These are phyloP conservation scores for Chenopodium formosanum DNA, from an alignment of 148 eudicot species.

Conservation along the genomic window DNA sequence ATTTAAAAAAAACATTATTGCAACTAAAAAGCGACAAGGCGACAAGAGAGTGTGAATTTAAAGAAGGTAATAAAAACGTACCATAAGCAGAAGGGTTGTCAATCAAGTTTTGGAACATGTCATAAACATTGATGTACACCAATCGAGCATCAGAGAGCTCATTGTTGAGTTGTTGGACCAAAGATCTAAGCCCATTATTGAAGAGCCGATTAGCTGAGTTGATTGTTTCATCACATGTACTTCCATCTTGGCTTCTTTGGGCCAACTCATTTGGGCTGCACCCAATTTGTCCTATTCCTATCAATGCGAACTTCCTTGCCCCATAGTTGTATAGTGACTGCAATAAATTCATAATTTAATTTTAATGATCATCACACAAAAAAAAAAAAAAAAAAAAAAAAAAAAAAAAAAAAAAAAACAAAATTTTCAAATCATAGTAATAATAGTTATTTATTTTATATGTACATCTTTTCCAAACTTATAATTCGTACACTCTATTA, in stretches of 20 bases:
- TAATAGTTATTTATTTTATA: no score
- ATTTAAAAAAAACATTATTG: no score
- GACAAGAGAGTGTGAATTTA: no score
- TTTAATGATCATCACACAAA: no score
- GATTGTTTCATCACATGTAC: conserved; percentile 43
- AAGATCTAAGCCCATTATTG: conserved; percentile 37
- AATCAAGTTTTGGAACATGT: conserved; percentile 37
- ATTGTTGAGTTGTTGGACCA: conserved; percentile 41
- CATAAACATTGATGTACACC: conserved; percentile 46
- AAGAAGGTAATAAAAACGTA: conserved; percentile 2
- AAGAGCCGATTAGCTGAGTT: conserved; percentile 45
- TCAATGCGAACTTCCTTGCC: conserved; percentile 50
- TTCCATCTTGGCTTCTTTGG: conserved; percentile 68
- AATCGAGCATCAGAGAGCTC: conserved; percentile 37
- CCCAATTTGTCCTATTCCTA: conserved; percentile 56
- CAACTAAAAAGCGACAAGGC: no score
- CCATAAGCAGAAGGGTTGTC: conserved; percentile 34
- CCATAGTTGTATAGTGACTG: conserved; percentile 57
- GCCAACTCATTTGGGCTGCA: conserved; percentile 82
- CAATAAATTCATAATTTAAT: not conserved
- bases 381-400: no score
- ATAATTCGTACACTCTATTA: no score
- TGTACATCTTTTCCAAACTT: no score
- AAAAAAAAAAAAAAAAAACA: no score
- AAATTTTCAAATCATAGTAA: not conserved